Evolutionary conservation across 2,329 filamentous ascomycete genomes (phyloP).

Genomic region (Tolypocladium nubicola): DNA sequence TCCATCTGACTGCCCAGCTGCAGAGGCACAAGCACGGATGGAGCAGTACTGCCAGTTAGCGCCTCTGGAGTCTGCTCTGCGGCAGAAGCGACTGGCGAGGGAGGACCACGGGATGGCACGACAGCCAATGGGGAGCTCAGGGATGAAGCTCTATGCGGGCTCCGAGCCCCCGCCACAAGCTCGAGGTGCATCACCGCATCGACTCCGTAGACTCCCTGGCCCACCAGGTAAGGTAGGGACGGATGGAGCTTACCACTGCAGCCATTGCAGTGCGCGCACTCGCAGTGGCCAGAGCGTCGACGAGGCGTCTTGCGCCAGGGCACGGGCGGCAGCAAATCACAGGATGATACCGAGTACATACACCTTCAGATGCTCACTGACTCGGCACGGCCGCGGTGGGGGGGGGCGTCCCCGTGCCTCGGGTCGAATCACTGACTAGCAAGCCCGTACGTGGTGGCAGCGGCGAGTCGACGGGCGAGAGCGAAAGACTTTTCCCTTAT

Average conservation of each 20-base stretch:
- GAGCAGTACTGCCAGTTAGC: neutral
- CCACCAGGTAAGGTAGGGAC: neutral
- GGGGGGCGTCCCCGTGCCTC: neutral
- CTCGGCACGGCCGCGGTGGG: constrained; percentile 4
- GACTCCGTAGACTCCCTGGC: neutral
- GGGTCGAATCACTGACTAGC: neutral
- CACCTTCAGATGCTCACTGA: constrained; percentile 2
- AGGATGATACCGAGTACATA: neutral
- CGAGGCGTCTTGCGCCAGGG: neutral
- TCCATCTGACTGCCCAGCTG: neutral
- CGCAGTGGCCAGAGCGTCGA: constrained; percentile 1
- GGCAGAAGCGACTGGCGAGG: neutral
- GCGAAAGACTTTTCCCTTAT: neutral
- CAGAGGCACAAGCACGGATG: neutral
- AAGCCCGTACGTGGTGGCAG: neutral
- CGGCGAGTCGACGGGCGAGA: neutral
- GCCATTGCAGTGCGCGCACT: neutral
- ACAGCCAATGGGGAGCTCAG: constrained; percentile 1
- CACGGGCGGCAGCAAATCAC: constrained; percentile 6
- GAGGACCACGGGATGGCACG: neutral
- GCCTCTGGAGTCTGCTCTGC: neutral
- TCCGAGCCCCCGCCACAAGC: neutral
- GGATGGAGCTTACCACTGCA: neutral
- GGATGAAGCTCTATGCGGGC: neutral
- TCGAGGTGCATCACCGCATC: neutral